These are phyloP conservation scores for Maudiozyma turicensis DNA, from an alignment of 805 yeast genomes.

Conservation along the genomic window DNA sequence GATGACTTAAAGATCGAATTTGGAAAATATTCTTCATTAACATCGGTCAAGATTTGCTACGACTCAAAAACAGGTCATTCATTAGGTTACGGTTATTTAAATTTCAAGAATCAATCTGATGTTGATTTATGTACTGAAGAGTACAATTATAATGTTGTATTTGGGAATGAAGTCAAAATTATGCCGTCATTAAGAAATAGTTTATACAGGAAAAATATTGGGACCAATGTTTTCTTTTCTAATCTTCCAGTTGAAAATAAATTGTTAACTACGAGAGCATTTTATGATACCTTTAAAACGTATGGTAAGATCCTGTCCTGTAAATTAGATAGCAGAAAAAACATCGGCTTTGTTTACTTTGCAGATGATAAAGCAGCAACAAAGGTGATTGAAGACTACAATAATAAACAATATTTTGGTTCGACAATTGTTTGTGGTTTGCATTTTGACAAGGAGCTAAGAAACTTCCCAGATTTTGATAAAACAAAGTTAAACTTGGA, in stretches of 20 bases:
- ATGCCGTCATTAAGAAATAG: slow-evolving; percentile 47
- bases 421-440: slow-evolving; percentile 30
- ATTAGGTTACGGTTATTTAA: slow-evolving; percentile 67
- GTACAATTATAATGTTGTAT: slow-evolving; percentile 40
- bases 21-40: slow-evolving; percentile 34
- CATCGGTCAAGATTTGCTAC: slow-evolving; percentile 52
- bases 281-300: slow-evolving; percentile 41
- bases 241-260: slow-evolving; percentile 33
- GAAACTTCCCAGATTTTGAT: slow-evolving; percentile 27
- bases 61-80: slow-evolving; percentile 45
- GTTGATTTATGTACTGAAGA: slow-evolving; percentile 49
- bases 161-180: slow-evolving; percentile 40
- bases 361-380: slow-evolving; percentile 30
- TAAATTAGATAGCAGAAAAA: slow-evolving; percentile 32
- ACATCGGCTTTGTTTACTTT: slow-evolving; percentile 37
- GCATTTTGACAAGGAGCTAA: slow-evolving; percentile 32
- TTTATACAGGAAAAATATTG: slow-evolving; percentile 35
- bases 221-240: slow-evolving; percentile 44
- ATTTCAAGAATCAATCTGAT: slow-evolving; percentile 40
- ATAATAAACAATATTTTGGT: slow-evolving; percentile 28
- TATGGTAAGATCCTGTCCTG: slow-evolving; percentile 40
- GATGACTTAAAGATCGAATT: slow-evolving; percentile 38
- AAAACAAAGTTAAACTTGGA: slow-evolving; percentile 19
- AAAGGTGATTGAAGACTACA: slow-evolving; percentile 28
- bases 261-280: slow-evolving; percentile 34